A percentile compares a stretch with the other conserved stretches of the same genome.
These are phyloP conservation scores for Omphalea diandra DNA, from an alignment of 441 rosid species.

Conservation along the genomic window DNA sequence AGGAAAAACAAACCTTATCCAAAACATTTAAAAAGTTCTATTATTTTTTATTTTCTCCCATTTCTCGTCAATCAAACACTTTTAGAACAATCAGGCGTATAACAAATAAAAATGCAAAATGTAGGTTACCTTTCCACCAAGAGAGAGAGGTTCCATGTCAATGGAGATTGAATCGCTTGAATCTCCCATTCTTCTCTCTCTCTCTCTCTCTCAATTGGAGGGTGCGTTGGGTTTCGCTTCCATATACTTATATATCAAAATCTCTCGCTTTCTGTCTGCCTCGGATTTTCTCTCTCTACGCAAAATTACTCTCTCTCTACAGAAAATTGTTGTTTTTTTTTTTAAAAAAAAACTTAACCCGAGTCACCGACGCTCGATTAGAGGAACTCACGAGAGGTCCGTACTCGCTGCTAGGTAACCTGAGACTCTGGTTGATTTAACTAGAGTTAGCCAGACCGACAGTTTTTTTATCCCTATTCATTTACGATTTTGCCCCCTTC, in stretches of 20 bases:
- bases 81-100: not conserved
- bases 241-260: constrained; percentile 24
- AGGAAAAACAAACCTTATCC: not conserved
- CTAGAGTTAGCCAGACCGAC: constrained; percentile 65
- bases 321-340: too few species aligned
- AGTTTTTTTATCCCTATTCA: constrained; percentile 31
- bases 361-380: constrained; percentile 82
- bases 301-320: not conserved
- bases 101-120: not conserved
- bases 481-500: constrained; percentile 33
- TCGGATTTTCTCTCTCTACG: constrained; percentile 16
- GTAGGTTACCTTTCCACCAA: constrained; percentile 62
- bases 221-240: constrained; percentile 23
- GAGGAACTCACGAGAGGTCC: constrained; percentile 37
- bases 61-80: constrained; percentile 37
- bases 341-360: constrained; percentile 19
- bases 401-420: constrained; percentile 42
- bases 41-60: constrained; percentile 23
- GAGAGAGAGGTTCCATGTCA: constrained; percentile 75
- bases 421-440: constrained; percentile 42
- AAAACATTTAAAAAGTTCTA: constrained; percentile 11
- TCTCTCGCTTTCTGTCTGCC: constrained; percentile 17
- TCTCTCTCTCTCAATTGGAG: constrained; percentile 19
- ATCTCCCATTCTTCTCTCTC: constrained; percentile 55
- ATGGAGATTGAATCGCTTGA: constrained; percentile 82